Conservation (phyloP, 2,329 filamentous ascomycete genomes). For the Talaromyces pinophilus region DNA sequence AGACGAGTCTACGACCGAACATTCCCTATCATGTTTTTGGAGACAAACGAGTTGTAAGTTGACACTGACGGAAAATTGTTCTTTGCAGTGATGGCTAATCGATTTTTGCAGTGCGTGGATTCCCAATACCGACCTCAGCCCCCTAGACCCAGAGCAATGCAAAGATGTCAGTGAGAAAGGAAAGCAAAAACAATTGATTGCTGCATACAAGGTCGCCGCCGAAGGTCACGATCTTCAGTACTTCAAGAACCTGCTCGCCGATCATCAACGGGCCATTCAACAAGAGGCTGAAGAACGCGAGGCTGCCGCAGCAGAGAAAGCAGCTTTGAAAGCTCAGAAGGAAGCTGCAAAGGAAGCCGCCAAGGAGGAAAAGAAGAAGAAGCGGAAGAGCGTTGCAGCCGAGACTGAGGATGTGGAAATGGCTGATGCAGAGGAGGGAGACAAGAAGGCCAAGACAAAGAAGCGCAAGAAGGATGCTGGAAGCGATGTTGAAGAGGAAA, state of each 20-base stretch:
- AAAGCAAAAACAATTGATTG: slow-evolving; percentile 78
- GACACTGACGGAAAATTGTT: too few relatives aligned
- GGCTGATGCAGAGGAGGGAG: slow-evolving; percentile 56
- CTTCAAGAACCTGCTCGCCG: slow-evolving; percentile 76
- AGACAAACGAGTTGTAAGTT: slow-evolving; percentile 95
- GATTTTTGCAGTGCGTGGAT: slow-evolving; percentile 76
- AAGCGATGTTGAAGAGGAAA: slow-evolving; percentile 66
- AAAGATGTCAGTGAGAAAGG: slow-evolving; percentile 65
- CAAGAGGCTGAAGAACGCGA: slow-evolving; percentile 66
- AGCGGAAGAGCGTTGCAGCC: slow-evolving; percentile 58
- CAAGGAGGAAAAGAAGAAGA: slow-evolving; percentile 53
- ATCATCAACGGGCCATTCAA: slow-evolving; percentile 58
- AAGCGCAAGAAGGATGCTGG: slow-evolving; percentile 53
- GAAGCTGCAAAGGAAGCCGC: slow-evolving; percentile 53
- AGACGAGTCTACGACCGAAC: slow-evolving; percentile 82
- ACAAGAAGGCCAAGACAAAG: slow-evolving; percentile 53
- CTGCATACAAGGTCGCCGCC: slow-evolving; percentile 77
- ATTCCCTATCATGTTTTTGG: slow-evolving; percentile 92
- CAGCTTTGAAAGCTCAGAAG: slow-evolving; percentile 54
- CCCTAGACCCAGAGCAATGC: slow-evolving; percentile 73
- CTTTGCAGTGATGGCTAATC: background rate
- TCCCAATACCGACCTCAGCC: slow-evolving; percentile 76
- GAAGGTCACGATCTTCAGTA: slow-evolving; percentile 75
- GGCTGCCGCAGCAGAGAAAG: slow-evolving; percentile 61
- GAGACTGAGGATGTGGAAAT: slow-evolving; percentile 69